A percentile compares a stretch with the other conserved stretches of the same genome.
These are phyloP conservation scores for Mortierella alpina DNA, from an alignment of 192 early-diverging fungal genomes.

Conservation along the genomic window DNA sequence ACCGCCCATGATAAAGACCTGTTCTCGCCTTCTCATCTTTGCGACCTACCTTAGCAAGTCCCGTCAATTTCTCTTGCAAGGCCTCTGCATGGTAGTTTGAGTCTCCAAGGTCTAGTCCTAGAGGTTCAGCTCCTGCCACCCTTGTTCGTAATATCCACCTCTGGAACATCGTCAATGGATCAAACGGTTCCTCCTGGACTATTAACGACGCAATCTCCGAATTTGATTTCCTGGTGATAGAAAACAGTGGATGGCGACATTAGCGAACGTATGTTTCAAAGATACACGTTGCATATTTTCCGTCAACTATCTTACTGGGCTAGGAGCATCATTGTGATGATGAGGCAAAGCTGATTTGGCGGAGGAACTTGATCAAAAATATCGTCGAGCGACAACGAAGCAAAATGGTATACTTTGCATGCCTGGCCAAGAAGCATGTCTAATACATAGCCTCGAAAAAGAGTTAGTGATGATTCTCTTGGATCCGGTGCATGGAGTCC, in stretches of 20 bases:
- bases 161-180: constrained; percentile 44
- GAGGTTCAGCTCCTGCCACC: constrained; percentile 24
- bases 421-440: constrained; percentile 50
- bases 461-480: not conserved
- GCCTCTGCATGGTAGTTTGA: constrained; percentile 23
- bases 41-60: constrained; percentile 9
- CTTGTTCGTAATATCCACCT: constrained; percentile 41
- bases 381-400: constrained; percentile 36
- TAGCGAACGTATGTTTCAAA: not conserved
- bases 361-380: constrained; percentile 37
- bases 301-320: constrained; percentile 17
- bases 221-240: constrained; percentile 16
- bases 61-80: constrained; percentile 15
- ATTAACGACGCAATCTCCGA: constrained; percentile 8
- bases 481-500: no score
- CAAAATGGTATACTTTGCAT: constrained; percentile 21
- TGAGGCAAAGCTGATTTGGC: constrained; percentile 41
- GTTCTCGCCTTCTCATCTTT: no score
- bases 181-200: constrained; percentile 27
- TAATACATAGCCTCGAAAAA: not conserved
- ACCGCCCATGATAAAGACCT: no score
- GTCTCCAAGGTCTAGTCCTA: constrained; percentile 44
- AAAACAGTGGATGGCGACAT: not conserved
- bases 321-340: constrained; percentile 35
- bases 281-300: not conserved